Conservation (phyloP, 805 yeast genomes). For the Lipomyces starkeyi region DNA sequence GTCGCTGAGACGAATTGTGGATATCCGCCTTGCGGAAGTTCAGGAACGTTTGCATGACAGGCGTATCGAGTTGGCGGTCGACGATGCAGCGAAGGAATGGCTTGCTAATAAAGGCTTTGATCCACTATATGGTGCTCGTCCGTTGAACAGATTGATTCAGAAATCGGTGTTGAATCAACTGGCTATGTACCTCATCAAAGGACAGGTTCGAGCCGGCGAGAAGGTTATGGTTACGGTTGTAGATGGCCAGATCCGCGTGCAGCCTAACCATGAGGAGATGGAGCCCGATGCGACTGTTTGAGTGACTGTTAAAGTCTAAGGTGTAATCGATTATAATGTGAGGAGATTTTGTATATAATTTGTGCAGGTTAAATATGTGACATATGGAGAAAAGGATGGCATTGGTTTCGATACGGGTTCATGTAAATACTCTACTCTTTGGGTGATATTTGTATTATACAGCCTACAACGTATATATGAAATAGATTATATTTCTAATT, state of each 20-base stretch:
- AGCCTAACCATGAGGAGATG: conserved; percentile 51
- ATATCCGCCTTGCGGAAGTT: conserved; percentile 81
- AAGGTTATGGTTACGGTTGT: conserved; percentile 58
- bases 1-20: conserved; percentile 80
- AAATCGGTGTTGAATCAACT: conserved; percentile 84
- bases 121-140: conserved; percentile 93
- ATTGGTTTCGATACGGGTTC: not conserved
- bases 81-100: conserved; percentile 74
- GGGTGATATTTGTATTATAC: not conserved
- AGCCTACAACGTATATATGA: not conserved
- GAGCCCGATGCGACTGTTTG: not conserved
- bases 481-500: not conserved
- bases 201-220: conserved; percentile 69
- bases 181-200: conserved; percentile 79
- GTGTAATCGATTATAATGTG: not conserved
- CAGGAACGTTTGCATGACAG: conserved; percentile 78
- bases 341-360: conserved; percentile 8
- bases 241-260: conserved; percentile 52
- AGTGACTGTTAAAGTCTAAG: not conserved
- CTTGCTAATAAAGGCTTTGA: conserved; percentile 88
- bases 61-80: conserved; percentile 65
- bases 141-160: conserved; percentile 87
- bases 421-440: conserved; percentile 6
- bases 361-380: not conserved
- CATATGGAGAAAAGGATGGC: not conserved